Base-by-base conservation (phyloP, 1,284 basidiomycete species). In the Marasmius tenuissimus region DNA sequence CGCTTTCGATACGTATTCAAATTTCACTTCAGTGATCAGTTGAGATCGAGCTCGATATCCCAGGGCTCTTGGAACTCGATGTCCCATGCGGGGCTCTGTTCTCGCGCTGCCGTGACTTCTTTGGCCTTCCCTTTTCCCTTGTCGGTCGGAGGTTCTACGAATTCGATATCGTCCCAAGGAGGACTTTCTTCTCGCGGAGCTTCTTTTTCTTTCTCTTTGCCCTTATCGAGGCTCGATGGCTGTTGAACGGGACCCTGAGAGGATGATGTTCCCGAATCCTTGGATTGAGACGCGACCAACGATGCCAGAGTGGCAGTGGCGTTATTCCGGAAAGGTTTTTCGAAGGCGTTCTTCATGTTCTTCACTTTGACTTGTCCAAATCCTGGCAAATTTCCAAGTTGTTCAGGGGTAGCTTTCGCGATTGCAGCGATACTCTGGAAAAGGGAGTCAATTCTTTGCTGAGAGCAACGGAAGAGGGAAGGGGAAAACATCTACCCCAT, bases 351-450 rank as follows among this genome's bases (percentile, higher is more conserved):
- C 69, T 87, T 87, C 52, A 93, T 81, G 62, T 91, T 85, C 68
- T 88, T 92, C 39, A 97, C 95, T 76, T 99, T 99, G 60, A 96
- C 89, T 66, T 94, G 93, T 2, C 97, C 97, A 61, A 99, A 91
- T 0, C 97, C 97, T 4, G 97, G 96, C 49, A 97, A 88, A 58
- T 86, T 87, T 57, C 88, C 84, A 1, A 99, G 77, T 64, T 91
- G 86, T 56, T 93, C 91, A 1, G 89, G 76, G 0, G 87, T 85
- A 1, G 93, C 89, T 57, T 78, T 82, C 4, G 91, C 85, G 50
- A 96, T 92, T 61, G 88, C 86, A 4, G 89, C 85, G 66, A 98
- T 93, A 66, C 92, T 94, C 96, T 96, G 68, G 5, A 60, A 60
- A 49, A 55, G 20, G 40, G 48, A 57, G 40, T 57, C 61, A 54